phyloP scores from a whole-genome alignment of 1,284 basidiomycete genomes.

The Tilletia indica region DNA sequence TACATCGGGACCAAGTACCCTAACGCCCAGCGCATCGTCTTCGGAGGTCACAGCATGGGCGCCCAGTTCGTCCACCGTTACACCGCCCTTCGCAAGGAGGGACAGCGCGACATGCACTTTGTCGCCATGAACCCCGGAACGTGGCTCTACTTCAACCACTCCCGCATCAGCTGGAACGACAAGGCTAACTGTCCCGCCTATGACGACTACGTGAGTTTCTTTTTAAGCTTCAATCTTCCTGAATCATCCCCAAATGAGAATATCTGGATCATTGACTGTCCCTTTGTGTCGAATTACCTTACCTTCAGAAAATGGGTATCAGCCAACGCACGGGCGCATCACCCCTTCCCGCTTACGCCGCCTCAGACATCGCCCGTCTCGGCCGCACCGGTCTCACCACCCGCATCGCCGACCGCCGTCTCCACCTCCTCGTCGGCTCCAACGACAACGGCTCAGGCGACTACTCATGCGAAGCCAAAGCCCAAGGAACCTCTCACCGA shows the following conservation, averaged over 20 bases:
- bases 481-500: slow-evolving; percentile 13
- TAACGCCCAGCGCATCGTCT: slow-evolving; percentile 17
- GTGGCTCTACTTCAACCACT: slow-evolving; percentile 10
- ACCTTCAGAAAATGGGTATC: neutral
- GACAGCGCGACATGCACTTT: neutral
- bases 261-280: neutral
- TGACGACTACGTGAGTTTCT: slow-evolving; percentile 3
- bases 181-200: slow-evolving; percentile 1
- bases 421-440: neutral
- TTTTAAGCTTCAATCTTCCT: no score
- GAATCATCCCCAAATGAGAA: no score
- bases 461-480: neutral
- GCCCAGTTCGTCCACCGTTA: slow-evolving; percentile 17
- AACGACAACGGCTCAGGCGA: slow-evolving; percentile 16
- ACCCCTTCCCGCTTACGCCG: neutral
- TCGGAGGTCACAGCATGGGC: slow-evolving; percentile 15
- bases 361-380: slow-evolving; percentile 4
- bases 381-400: slow-evolving; percentile 5
- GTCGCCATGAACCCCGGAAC: slow-evolving; percentile 4
- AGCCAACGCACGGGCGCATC: neutral
- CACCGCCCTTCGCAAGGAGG: neutral
- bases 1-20: slow-evolving; percentile 1
- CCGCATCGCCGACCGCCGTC: neutral
- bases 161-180: neutral
- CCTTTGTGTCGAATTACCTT: neutral